A percentile compares a stretch with the other conserved stretches of the same genome.
These are phyloP conservation scores for Podila epicladia DNA, from an alignment of 192 early-diverging fungal genomes.

Conservation along the genomic window DNA sequence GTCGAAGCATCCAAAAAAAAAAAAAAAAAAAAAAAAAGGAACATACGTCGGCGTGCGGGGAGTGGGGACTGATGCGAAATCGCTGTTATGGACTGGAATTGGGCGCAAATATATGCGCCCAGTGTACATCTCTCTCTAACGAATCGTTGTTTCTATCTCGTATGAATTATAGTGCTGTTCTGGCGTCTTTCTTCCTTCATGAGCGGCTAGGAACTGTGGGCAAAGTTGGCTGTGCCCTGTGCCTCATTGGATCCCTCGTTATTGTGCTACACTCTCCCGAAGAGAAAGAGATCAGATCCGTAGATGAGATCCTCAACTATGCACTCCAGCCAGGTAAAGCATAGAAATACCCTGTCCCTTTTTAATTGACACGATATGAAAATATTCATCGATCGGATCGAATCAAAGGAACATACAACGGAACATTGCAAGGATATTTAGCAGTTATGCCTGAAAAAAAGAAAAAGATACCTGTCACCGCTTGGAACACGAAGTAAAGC, in stretches of 20 bases:
- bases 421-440: too few species aligned
- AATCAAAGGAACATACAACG: too few species aligned
- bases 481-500: too few species aligned
- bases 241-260: constrained; percentile 87
- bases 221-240: constrained; percentile 90
- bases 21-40: too few species aligned
- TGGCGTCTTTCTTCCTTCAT: constrained; percentile 89
- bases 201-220: constrained; percentile 86
- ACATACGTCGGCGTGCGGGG: too few species aligned
- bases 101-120: too few species aligned
- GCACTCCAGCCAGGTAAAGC: constrained; percentile 76
- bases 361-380: not conserved
- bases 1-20: too few species aligned
- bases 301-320: constrained; percentile 87
- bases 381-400: too few species aligned
- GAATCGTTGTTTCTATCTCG: not conserved
- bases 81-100: too few species aligned
- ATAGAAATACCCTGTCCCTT: not conserved
- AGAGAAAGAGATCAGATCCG: constrained; percentile 79
- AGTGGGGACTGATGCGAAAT: too few species aligned
- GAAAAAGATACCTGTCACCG: too few species aligned
- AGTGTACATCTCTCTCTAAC: not conserved
- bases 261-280: constrained; percentile 90
- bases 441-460: too few species aligned
- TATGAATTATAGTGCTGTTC: constrained; percentile 68